phyloP scores from a whole-genome alignment of 1,284 basidiomycete genomes.

The Cutaneotrichosporon daszewskae region DNA sequence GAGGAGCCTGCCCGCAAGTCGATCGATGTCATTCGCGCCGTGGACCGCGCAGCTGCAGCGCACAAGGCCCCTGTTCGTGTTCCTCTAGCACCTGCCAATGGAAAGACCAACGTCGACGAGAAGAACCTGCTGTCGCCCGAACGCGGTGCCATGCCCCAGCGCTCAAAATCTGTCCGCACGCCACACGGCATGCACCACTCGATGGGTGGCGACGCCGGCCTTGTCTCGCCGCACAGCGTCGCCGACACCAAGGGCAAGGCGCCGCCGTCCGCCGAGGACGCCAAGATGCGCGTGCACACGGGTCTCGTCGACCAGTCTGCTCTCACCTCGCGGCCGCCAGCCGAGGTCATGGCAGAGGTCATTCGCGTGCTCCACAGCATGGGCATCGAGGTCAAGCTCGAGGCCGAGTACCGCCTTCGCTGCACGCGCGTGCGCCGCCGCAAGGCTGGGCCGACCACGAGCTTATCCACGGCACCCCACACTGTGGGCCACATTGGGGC shows the following conservation, averaged over 20 bases:
- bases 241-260: neutral
- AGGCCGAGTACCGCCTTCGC: conserved; percentile 81
- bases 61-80: neutral
- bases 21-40: neutral
- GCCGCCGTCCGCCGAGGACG: conserved; percentile 47
- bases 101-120: conserved; percentile 29
- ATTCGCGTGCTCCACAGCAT: conserved; percentile 72
- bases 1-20: neutral
- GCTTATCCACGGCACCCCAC: conserved; percentile 30
- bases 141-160: neutral
- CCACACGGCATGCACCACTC: conserved; percentile 1
- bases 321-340: conserved; percentile 75
- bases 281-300: conserved; percentile 73
- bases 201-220: neutral
- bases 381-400: conserved; percentile 82
- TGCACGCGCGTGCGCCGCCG: conserved; percentile 68
- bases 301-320: conserved; percentile 90
- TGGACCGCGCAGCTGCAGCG: neutral
- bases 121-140: conserved; percentile 5
- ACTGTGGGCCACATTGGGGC: conserved; percentile 60
- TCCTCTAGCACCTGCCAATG: conserved; percentile 12
- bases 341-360: conserved; percentile 81
- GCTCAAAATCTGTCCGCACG: conserved; percentile 19
- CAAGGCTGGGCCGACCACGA: conserved; percentile 52
- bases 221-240: neutral